phyloP scores from a whole-genome alignment of 192 early-diverging fungal genomes.

The Gigaspora rosea region DNA sequence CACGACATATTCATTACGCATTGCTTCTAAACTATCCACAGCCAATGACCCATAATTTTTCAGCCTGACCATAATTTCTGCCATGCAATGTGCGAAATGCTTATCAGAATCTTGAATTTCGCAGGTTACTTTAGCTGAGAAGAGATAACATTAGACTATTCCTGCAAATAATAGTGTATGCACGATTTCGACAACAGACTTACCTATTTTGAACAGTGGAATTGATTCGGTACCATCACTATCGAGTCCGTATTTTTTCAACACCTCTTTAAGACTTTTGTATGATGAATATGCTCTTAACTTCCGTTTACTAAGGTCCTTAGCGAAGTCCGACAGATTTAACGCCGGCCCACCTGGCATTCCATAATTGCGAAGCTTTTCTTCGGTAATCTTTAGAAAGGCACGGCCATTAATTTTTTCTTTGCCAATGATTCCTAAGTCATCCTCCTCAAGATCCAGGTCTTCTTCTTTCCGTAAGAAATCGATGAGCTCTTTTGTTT shows the following conservation, averaged over 20 bases:
- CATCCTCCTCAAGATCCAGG: too few species aligned
- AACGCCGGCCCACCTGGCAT: constrained; percentile 17
- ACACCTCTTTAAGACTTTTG: neutral
- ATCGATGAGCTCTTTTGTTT: neutral
- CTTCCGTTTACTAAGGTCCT: neutral
- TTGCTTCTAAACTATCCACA: neutral
- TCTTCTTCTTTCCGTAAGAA: constrained; percentile 13
- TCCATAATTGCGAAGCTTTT: constrained; percentile 3
- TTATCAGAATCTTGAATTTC: neutral
- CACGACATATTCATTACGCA: neutral
- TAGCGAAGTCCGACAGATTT: neutral
- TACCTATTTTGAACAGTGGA: neutral
- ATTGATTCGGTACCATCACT: neutral
- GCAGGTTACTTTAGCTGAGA: neutral
- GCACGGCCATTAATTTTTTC: neutral
- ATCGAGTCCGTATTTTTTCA: neutral
- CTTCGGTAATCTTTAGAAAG: constrained; percentile 3
- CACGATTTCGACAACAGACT: too few species aligned
- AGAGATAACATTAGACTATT: too few species aligned
- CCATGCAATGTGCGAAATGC: neutral
- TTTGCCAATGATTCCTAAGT: neutral
- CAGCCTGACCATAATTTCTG: neutral
- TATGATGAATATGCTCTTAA: neutral
- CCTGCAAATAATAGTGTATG: too few species aligned
- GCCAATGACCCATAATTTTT: too few species aligned